These are phyloP conservation scores for Neopestalotiopsis clavispora DNA, from an alignment of 2,329 filamentous ascomycete genomes.

Conservation along the genomic window DNA sequence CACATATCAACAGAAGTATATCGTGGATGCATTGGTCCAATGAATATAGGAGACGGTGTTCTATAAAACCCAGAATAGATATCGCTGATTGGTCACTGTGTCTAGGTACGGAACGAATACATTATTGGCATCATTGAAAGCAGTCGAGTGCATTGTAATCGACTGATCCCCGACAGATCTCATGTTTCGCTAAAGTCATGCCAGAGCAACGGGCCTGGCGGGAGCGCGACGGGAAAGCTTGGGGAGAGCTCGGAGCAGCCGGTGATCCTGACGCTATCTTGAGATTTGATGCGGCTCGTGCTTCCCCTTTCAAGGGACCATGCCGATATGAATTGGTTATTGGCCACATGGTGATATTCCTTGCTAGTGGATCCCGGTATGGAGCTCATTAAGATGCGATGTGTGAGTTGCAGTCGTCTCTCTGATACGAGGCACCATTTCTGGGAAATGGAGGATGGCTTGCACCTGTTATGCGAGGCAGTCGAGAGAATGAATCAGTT, in stretches of 20 bases:
- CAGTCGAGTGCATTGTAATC: background rate
- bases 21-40: too few relatives aligned
- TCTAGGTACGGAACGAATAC: background rate
- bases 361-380: background rate
- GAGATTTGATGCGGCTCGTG: constrained; percentile 1
- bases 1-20: too few relatives aligned
- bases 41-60: too few relatives aligned
- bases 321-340: constrained; percentile 3
- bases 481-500: background rate
- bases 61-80: background rate
- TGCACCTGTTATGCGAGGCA: too few relatives aligned
- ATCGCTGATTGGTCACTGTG: background rate
- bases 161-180: background rate
- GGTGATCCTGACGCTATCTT: background rate
- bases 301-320: background rate
- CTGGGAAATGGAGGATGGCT: background rate
- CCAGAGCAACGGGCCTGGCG: background rate
- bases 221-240: background rate
- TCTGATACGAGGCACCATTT: constrained; percentile 1
- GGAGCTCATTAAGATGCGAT: constrained; percentile 2
- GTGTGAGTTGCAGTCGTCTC: background rate
- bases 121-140: background rate
- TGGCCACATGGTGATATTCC: constrained; percentile 5
- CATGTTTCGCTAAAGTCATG: background rate
- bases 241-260: background rate